Base-by-base conservation (phyloP, 2,329 filamentous ascomycete genomes). In the Macroventuria anomochaeta region DNA sequence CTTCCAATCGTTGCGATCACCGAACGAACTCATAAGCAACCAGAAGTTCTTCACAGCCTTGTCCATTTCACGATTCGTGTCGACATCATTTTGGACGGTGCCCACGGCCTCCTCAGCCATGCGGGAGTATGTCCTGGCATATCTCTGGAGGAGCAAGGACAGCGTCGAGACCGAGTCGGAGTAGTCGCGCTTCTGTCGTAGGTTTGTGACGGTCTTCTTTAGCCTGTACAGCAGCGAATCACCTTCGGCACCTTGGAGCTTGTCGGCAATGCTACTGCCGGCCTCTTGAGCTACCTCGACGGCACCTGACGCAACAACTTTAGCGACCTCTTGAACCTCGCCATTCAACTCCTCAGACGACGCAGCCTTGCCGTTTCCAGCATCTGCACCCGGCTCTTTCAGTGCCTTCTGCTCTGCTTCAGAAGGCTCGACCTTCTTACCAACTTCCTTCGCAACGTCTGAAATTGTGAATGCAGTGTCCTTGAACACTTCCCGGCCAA, bases 401-500 rank as follows among this genome's bases (percentile, higher is more conserved):
- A 88, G 67, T 1, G 77, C 75, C 49, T 83, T 79, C 59, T 81
- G 80, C 25, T 90, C 85, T 46, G 84, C 79, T 15, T 83, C 64
- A 0, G 88, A 86, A 0, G 90, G 89, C 63, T 91, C 86, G 7
- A 96, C 77, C 58, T 88, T 80, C 65, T 91, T 85, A 2, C 86
- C 91, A 0, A 88, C 88, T 57, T 91, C 80, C 59, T 89, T 84
- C 0, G 93, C 91, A 1, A 88, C 89, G 13, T 87, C 82, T 0
- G 92, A 90, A 5, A 96, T 72, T 0, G 89, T 88, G 57, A 91
- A 88, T 0, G 92, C 91, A 2, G 92, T 92, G 65, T 97, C 93
- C 44, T 86, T 87, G 70, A 97, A 92, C 0, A 97, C 88, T 69
- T 96, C 89, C 34, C 89, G 86, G 11, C 88, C 89, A 39, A 97